These are phyloP conservation scores for Conoideocrella luteorostrata DNA, from an alignment of 2,329 filamentous ascomycete genomes.

Conservation along the genomic window DNA sequence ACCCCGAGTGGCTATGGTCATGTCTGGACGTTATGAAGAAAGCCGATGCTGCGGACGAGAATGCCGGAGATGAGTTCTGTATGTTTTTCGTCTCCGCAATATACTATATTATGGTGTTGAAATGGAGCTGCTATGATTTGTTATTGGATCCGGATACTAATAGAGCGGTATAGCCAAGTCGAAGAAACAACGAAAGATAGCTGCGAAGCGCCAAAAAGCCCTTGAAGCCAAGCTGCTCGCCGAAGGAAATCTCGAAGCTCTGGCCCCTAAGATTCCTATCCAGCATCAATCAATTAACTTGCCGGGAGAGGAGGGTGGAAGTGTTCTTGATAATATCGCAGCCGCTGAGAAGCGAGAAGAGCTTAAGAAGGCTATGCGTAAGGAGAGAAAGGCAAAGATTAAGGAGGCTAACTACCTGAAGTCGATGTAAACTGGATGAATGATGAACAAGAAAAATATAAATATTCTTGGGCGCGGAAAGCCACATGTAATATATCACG, in stretches of 20 bases:
- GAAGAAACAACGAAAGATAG: slow-evolving; percentile 69
- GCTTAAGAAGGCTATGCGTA: slow-evolving; percentile 65
- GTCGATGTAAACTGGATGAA: slow-evolving; percentile 54
- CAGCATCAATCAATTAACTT: slow-evolving; percentile 75
- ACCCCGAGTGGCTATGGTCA: slow-evolving; percentile 75
- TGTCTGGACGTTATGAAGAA: slow-evolving; percentile 59
- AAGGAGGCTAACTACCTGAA: slow-evolving; percentile 84
- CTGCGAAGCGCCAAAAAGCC: slow-evolving; percentile 56
- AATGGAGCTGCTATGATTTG: neutral
- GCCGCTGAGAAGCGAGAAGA: slow-evolving; percentile 50
- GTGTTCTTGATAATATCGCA: slow-evolving; percentile 37
- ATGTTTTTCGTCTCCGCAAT: slow-evolving; percentile 31
- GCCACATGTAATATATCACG: slow-evolving; percentile 21
- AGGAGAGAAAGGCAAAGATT: slow-evolving; percentile 67
- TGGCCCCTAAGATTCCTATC: slow-evolving; percentile 64
- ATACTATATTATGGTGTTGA: too few species aligned
- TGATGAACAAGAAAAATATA: neutral
- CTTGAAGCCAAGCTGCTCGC: slow-evolving; percentile 55
- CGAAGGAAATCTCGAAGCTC: slow-evolving; percentile 57
- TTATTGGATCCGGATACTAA: neutral
- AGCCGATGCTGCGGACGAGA: slow-evolving; percentile 42
- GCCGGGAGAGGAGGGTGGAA: slow-evolving; percentile 41
- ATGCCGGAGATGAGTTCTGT: slow-evolving; percentile 74
- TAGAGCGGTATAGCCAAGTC: slow-evolving; percentile 59
- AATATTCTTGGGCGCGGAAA: slow-evolving; percentile 15